Base-by-base conservation (phyloP, 2,329 filamentous ascomycete genomes). In the Ophioceras dolichostomum region DNA sequence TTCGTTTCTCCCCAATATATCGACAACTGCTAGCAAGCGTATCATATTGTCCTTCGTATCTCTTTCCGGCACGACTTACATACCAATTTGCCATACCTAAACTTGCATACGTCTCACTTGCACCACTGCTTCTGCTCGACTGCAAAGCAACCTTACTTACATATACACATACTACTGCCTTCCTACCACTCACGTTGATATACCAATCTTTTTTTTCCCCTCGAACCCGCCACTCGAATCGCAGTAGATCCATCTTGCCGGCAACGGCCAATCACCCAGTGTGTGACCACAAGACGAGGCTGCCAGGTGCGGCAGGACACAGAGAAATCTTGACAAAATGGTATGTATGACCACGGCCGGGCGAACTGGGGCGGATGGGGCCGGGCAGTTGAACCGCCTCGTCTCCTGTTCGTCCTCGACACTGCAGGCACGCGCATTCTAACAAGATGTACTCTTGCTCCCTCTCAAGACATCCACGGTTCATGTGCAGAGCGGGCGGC, bases 41-140 rank as follows among this genome's bases (percentile, higher is more conserved):
- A 26, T 8, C 22, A 26, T 26, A 26, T 26, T n/a, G n/a, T n/a
- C n/a, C n/a, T n/a, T n/a, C n/a, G n/a, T n/a, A 14, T 31, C 16
- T 18, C 19, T 18, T 18, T 14, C 19, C 16, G 19, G 29, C 29
- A 18, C 29, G 29, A 31, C 29, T 31, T 18, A 18, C 29, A 31
- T 5, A 12, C 29, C 16, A 14, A 18, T 31, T 18, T 31, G 17
- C 17, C 29, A 31, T 31, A 31, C 29, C 17, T 31, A n/a, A n/a
- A 33, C 12, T 26, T 33, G n/a, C 31, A 33, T 33, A 33, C n/a
- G n/a, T n/a, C n/a, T n/a, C 31, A 33, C 31, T 12, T 8, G 22
- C 31, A 16, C 18, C 17, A 19, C 31, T n/a, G n/a, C n/a, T n/a
- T n/a, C 19, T 22, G 17, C 19, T 19, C 21, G 31, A 12, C 13